A percentile compares a stretch with the other conserved stretches of the same genome.
phyloP scores from a whole-genome alignment of 306 rosid species.

The Senna siamea region DNA sequence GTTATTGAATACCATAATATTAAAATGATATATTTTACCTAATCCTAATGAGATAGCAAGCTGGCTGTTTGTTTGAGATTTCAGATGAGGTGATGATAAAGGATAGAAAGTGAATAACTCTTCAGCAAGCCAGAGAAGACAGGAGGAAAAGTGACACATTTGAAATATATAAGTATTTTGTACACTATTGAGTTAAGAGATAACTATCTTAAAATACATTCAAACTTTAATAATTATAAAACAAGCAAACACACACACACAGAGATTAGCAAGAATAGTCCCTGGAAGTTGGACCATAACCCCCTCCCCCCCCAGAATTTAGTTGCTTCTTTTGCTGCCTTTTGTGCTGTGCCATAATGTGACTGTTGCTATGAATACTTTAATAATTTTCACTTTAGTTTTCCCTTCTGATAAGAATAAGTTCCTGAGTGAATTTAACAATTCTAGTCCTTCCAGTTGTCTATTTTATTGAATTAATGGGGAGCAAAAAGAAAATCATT shows the following conservation, averaged over 20 bases:
- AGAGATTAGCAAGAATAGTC: too few relatives aligned
- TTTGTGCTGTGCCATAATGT: neutral
- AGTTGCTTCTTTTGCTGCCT: neutral
- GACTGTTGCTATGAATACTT: neutral
- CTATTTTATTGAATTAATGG: neutral
- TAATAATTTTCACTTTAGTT: neutral
- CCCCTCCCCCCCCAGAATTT: too few relatives aligned
- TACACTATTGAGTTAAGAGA: neutral
- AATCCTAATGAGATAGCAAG: neutral
- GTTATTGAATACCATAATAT: too few relatives aligned
- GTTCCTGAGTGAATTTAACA: neutral
- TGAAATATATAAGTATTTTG: neutral
- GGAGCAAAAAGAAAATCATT: neutral
- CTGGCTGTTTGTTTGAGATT: neutral
- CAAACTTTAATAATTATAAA: neutral
- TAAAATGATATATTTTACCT: neutral
- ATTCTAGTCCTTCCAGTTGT: constrained; percentile 13
- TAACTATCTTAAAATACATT: neutral
- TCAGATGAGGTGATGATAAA: neutral
- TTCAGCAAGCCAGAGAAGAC: neutral
- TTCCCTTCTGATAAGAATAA: constrained; percentile 4
- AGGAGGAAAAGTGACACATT: neutral
- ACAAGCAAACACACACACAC: neutral
- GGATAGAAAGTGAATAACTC: neutral
- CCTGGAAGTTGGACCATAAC: too few relatives aligned